Percentiles rank a stretch among this genome's conserved stretches.
Conservation (phyloP, 345 rosid genomes). For the Ceriops tagal region DNA sequence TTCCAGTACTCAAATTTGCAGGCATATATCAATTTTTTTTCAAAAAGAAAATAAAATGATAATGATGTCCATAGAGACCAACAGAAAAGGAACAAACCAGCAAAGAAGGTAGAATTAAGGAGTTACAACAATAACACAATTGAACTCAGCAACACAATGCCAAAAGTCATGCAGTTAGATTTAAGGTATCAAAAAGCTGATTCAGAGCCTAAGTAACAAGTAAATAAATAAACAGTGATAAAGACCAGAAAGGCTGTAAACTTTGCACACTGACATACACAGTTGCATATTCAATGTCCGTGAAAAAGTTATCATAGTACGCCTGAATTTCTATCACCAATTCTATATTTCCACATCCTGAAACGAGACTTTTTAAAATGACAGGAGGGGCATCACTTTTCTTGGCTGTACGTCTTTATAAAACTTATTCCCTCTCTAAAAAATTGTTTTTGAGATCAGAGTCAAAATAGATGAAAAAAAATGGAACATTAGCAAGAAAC, state of each 20-base stretch:
- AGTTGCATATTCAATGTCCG: neutral
- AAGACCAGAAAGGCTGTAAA: neutral
- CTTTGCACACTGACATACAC: neutral
- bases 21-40: neutral
- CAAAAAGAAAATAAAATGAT: neutral
- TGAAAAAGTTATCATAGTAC: neutral
- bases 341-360: neutral
- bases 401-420: slow-evolving; percentile 6
- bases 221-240: too few species aligned
- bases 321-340: neutral
- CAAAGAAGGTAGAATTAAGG: neutral
- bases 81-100: neutral
- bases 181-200: neutral
- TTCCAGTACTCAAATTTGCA: neutral
- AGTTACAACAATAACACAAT: too few species aligned
- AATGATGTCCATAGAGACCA: neutral
- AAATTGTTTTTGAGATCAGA: slow-evolving; percentile 9
- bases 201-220: neutral
- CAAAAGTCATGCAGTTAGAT: neutral
- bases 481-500: slow-evolving; percentile 17
- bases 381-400: slow-evolving; percentile 17
- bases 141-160: neutral
- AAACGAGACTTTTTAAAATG: slow-evolving; percentile 10
- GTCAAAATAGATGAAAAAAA: neutral
- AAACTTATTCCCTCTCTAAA: neutral